These are phyloP conservation scores for Sicyos baderoa DNA, from an alignment of 306 rosid species.

Conservation along the genomic window DNA sequence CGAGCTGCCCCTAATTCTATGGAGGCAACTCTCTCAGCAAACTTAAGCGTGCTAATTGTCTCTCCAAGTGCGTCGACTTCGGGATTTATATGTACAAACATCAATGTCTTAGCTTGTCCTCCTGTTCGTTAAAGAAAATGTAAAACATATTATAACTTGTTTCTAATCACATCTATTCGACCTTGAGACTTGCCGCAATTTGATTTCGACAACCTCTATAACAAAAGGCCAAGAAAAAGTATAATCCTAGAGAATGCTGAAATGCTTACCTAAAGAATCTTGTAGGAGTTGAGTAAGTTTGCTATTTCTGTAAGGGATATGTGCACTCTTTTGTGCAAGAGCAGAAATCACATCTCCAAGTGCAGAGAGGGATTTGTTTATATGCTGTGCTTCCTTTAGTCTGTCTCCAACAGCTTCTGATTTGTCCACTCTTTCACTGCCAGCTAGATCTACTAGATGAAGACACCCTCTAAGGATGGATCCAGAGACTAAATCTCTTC, in stretches of 20 bases:
- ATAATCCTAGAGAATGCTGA: not conserved
- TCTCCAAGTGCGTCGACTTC: slow-evolving; percentile 79
- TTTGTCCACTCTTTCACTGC: slow-evolving; percentile 93
- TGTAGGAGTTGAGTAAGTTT: slow-evolving; percentile 93
- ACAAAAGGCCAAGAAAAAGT: slow-evolving; percentile 9
- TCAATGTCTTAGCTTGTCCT: slow-evolving; percentile 93
- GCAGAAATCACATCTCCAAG: slow-evolving; percentile 94
- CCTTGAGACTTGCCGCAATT: not conserved
- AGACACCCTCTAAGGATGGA: slow-evolving; percentile 79
- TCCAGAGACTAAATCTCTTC: slow-evolving; percentile 64
- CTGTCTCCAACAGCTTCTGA: slow-evolving; percentile 97
- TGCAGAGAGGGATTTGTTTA: slow-evolving; percentile 92
- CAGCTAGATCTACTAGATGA: slow-evolving; percentile 96
- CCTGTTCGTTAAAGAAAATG: slow-evolving; percentile 33
- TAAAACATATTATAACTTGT: not conserved
- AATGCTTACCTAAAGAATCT: slow-evolving; percentile 72
- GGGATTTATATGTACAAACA: slow-evolving; percentile 97
- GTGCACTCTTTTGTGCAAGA: slow-evolving; percentile 87
- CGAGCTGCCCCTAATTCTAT: slow-evolving; percentile 92
- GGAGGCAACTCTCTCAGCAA: slow-evolving; percentile 93
- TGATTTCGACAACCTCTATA: slow-evolving; percentile 8
- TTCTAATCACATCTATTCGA: slow-evolving; percentile 2
- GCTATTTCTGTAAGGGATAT: slow-evolving; percentile 93
- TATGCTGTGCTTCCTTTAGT: slow-evolving; percentile 90
- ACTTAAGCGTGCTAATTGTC: slow-evolving; percentile 91